These are phyloP conservation scores for Ceratobasidium theobromae DNA, from an alignment of 1,284 basidiomycete genomes.

Conservation along the genomic window DNA sequence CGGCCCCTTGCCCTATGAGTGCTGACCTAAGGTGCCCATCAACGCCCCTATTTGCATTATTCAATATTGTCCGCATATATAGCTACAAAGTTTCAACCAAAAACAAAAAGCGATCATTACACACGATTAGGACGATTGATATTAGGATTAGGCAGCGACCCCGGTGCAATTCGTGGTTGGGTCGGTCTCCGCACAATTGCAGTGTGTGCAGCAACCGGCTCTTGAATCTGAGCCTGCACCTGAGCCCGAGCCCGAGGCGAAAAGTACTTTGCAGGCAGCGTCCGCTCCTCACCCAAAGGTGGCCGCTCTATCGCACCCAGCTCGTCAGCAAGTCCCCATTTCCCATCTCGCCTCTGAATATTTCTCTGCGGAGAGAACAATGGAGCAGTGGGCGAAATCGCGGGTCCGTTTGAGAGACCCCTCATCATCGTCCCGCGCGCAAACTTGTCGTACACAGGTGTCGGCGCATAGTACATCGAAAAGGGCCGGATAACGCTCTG, in stretches of 20 bases:
- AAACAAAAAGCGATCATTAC: too few species aligned
- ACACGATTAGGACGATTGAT: not conserved
- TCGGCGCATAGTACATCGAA: constrained; percentile 8
- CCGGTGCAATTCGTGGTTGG: constrained; percentile 1
- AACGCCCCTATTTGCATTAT: constrained; percentile 9
- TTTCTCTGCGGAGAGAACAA: not conserved
- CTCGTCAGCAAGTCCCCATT: not conserved
- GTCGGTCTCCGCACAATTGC: not conserved
- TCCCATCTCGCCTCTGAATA: not conserved
- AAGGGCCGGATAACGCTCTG: not conserved
- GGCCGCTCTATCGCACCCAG: not conserved
- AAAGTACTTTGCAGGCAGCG: not conserved
- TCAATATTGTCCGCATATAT: constrained; percentile 3
- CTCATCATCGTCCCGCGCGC: not conserved
- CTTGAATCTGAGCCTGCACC: not conserved
- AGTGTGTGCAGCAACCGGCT: not conserved
- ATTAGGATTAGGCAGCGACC: constrained; percentile 14
- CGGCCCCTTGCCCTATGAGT: constrained; percentile 18
- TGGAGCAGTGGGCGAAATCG: not conserved
- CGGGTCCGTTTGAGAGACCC: not conserved
- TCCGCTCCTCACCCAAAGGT: not conserved
- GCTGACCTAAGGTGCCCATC: constrained; percentile 5
- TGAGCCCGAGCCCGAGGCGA: not conserved
- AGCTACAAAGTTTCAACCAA: not conserved
- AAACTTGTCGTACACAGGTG: constrained; percentile 23